A percentile compares a stretch with the other conserved stretches of the same genome.
These are phyloP conservation scores for Xylariales sp. DNA, from an alignment of 2,329 filamentous ascomycete genomes.

Conservation along the genomic window DNA sequence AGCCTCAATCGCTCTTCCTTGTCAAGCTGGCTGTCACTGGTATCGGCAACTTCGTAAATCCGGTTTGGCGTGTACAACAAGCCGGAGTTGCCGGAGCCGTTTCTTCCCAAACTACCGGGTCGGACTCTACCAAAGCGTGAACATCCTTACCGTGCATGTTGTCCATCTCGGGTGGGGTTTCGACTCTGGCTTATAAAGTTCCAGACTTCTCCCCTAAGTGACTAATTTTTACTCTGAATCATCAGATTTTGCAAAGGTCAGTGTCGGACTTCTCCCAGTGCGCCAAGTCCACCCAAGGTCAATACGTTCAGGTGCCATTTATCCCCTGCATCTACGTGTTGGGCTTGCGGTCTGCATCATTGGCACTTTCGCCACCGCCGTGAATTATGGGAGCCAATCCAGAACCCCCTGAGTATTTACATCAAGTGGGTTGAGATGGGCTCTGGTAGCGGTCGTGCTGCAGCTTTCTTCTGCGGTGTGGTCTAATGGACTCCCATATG, in stretches of 20 bases:
- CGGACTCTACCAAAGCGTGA: background rate
- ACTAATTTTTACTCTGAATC: too few relatives aligned
- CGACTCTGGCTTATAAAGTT: background rate
- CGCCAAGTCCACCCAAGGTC: background rate
- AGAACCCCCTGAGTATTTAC: background rate
- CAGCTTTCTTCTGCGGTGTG: background rate
- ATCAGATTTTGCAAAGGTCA: too few relatives aligned
- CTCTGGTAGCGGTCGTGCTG: background rate
- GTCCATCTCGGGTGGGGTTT: background rate
- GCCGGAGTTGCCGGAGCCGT: background rate
- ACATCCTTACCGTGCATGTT: background rate
- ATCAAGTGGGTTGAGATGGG: background rate
- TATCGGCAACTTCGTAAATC: background rate
- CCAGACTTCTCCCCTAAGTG: background rate
- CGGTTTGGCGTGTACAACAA: background rate
- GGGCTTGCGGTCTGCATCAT: background rate
- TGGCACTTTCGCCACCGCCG: background rate
- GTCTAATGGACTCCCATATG: background rate
- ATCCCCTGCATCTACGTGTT: background rate
- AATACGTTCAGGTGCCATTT: background rate
- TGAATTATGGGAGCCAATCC: background rate
- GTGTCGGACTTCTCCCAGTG: background rate
- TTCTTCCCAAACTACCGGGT: background rate
- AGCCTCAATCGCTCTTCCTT: background rate
- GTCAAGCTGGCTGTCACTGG: background rate